Percentiles rank a stretch among this genome's conserved stretches.
phyloP scores from a whole-genome alignment of 768 basidiomycete genomes.

The Pleurotus salmoneostramineus region DNA sequence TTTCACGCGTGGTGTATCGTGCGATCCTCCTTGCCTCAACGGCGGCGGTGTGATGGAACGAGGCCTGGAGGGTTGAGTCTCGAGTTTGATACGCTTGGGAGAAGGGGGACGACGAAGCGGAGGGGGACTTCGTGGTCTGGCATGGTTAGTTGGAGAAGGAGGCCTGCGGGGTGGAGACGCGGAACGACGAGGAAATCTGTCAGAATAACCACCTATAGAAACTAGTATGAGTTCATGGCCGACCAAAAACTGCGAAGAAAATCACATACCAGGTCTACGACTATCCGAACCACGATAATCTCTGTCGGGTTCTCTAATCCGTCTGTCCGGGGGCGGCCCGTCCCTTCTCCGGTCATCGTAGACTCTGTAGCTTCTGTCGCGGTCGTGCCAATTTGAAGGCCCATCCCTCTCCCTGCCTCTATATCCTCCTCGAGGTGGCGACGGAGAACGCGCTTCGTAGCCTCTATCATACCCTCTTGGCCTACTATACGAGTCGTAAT shows the following conservation, averaged over 20 bases:
- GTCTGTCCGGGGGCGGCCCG: constrained; percentile 14
- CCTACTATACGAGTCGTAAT: not conserved
- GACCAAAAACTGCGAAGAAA: not conserved
- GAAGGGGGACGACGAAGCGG: not conserved
- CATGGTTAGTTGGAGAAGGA: constrained; percentile 12
- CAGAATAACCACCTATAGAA: not conserved
- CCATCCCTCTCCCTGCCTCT: not conserved
- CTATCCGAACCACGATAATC: constrained; percentile 1
- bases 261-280: constrained; percentile 3
- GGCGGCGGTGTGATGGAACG: constrained; percentile 14
- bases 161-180: constrained; percentile 10
- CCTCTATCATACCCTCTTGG: not conserved
- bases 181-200: not conserved
- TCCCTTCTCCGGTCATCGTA: constrained; percentile 17
- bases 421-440: not conserved
- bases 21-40: constrained; percentile 9
- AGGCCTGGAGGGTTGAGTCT: constrained; percentile 17
- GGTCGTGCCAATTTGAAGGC: constrained; percentile 9
- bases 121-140: not conserved
- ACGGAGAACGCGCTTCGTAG: not conserved
- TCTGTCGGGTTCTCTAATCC: constrained; percentile 9
- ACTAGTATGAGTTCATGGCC: not conserved
- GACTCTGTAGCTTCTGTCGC: constrained; percentile 17
- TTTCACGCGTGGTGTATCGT: not conserved
- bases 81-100: constrained; percentile 13